Conservation (phyloP, 805 yeast genomes). For the Wickerhamomyces tratensis region DNA sequence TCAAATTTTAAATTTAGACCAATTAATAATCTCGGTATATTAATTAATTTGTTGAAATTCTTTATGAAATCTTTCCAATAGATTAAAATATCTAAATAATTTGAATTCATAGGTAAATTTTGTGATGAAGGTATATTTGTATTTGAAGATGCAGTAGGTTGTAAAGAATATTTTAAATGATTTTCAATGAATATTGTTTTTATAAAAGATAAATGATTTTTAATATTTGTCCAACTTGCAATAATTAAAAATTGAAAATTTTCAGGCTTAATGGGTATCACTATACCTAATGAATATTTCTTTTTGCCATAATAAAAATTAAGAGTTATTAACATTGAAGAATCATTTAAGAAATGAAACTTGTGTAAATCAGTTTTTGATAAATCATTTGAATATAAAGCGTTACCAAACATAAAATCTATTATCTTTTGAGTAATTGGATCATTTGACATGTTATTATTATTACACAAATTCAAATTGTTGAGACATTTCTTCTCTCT, state of each 20-base stretch:
- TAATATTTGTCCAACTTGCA: slow-evolving; percentile 23
- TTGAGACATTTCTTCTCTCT: background rate
- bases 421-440: slow-evolving; percentile 16
- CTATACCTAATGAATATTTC: slow-evolving; percentile 24
- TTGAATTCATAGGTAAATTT: background rate
- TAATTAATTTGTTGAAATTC: slow-evolving; percentile 19
- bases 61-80: slow-evolving; percentile 22
- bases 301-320: slow-evolving; percentile 19
- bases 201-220: slow-evolving; percentile 19
- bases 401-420: slow-evolving; percentile 31
- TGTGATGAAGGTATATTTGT: background rate
- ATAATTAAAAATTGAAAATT: slow-evolving; percentile 18
- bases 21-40: slow-evolving; percentile 26
- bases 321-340: slow-evolving; percentile 22
- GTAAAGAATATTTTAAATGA: slow-evolving; percentile 1
- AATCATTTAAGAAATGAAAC: slow-evolving; percentile 15
- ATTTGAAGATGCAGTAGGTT: background rate
- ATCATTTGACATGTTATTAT: background rate
- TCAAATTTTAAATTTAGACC: slow-evolving; percentile 19
- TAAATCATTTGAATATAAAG: slow-evolving; percentile 20
- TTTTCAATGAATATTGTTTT: slow-evolving; percentile 17
- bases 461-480: background rate
- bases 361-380: slow-evolving; percentile 13
- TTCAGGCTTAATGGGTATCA: slow-evolving; percentile 16
- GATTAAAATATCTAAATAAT: slow-evolving; percentile 15